Percentiles rank a stretch among this genome's conserved stretches.
Evolutionary conservation across 192 early-diverging fungal genomes (phyloP).

Genomic region (Geranomyces michiganensis): DNA sequence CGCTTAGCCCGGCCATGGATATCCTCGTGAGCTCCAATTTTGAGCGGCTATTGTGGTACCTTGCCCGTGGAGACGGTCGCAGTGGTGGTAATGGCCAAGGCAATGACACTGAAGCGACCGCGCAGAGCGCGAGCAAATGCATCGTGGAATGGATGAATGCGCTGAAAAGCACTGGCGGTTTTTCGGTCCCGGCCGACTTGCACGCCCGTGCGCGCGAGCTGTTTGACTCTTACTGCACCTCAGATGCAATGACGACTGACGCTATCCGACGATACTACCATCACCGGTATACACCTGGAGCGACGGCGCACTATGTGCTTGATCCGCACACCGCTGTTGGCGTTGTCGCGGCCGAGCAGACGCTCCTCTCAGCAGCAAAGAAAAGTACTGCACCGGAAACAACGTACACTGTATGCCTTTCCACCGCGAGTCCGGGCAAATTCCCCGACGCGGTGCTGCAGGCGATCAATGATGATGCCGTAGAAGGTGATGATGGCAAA

Average conservation of each 20-base stretch:
- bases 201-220: conserved; percentile 67
- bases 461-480: conserved; percentile 53
- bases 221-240: conserved; percentile 76
- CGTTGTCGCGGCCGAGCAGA: conserved; percentile 76
- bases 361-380: background rate
- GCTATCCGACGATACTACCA: conserved; percentile 75
- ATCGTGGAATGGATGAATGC: conserved; percentile 73
- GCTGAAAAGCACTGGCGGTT: conserved; percentile 71
- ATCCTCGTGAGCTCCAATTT: conserved; percentile 96
- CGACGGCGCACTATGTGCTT: conserved; percentile 66
- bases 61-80: conserved; percentile 40
- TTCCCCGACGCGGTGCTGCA: conserved; percentile 89
- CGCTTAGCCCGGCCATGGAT: conserved; percentile 96
- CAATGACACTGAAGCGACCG: conserved; percentile 41
- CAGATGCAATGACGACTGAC: conserved; percentile 72
- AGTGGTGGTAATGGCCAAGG: background rate
- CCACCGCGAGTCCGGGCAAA: conserved; percentile 96
- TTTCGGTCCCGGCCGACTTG: conserved; percentile 65
- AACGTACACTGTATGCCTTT: conserved; percentile 60
- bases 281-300: conserved; percentile 33
- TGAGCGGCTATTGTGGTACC: conserved; percentile 95
- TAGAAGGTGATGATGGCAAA: too few relatives aligned
- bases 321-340: conserved; percentile 98
- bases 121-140: conserved; percentile 21
- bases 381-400: background rate